A percentile compares a stretch with the other conserved stretches of the same genome.
These are phyloP conservation scores for Alternaria triticina DNA, from an alignment of 2,329 filamentous ascomycete species.

Conservation along the genomic window DNA sequence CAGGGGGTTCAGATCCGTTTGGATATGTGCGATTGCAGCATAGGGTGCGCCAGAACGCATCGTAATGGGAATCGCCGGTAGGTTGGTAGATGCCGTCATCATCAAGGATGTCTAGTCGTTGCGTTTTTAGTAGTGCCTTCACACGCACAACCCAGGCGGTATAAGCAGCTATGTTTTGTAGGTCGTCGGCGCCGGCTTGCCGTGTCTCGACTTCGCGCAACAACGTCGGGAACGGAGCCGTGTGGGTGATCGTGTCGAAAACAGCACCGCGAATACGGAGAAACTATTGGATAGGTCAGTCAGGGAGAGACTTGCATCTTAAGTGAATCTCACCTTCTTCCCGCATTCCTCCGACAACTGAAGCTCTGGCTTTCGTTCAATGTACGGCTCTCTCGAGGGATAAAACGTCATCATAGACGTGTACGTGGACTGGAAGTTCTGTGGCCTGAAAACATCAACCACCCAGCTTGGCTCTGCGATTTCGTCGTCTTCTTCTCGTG, in stretches of 20 bases:
- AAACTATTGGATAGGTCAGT: neutral
- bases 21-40: neutral
- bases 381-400: fast-evolving
- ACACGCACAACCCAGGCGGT: neutral
- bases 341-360: neutral
- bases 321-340: neutral
- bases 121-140: neutral
- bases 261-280: neutral
- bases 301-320: too few relatives aligned
- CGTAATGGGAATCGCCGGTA: neutral
- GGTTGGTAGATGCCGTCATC: neutral
- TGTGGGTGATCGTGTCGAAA: neutral
- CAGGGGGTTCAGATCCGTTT: neutral
- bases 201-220: neutral
- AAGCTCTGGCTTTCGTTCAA: neutral
- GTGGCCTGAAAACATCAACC: too few relatives aligned
- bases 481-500: neutral
- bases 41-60: neutral
- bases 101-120: neutral
- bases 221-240: neutral
- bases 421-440: neutral
- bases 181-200: too few relatives aligned
- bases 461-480: neutral
- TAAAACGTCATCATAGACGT: neutral
- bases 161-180: neutral